Percentiles rank a stretch among this genome's conserved stretches.
Conservation (phyloP, 23 red algal species). For the Chondrus crispus region DNA sequence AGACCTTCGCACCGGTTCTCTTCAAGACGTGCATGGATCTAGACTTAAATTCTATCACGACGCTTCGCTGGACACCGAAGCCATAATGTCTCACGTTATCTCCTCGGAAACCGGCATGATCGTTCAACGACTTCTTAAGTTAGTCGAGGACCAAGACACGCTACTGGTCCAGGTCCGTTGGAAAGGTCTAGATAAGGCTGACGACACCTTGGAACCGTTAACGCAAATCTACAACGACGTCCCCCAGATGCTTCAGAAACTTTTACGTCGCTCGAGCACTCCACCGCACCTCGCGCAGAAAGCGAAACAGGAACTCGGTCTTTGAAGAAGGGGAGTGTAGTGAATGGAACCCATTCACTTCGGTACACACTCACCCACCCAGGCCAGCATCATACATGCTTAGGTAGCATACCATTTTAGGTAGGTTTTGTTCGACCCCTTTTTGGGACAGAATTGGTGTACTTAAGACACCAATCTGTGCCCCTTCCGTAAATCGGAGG, state of each 20-base stretch:
- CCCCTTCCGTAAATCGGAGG: too few species aligned
- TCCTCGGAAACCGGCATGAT: not conserved
- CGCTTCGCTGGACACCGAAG: not conserved
- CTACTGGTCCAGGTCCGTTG: not conserved
- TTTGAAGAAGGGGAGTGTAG: too few species aligned
- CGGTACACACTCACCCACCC: too few species aligned
- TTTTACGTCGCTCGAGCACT: not conserved
- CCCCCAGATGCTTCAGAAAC: not conserved
- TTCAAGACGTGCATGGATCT: not conserved
- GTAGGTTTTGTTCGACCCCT: too few species aligned
- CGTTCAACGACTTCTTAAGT: not conserved
- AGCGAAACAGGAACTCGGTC: too few species aligned
- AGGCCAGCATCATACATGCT: too few species aligned
- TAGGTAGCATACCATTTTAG: too few species aligned
- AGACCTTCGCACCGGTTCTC: not conserved
- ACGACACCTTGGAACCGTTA: not conserved
- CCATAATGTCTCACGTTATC: not conserved
- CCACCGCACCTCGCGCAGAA: too few species aligned
- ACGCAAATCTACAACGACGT: not conserved
- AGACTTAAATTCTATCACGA: conserved; percentile 10
- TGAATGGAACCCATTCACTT: too few species aligned
- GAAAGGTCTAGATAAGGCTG: not conserved
- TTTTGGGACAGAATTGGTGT: too few species aligned
- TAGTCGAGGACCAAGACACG: not conserved
- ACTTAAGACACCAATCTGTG: too few species aligned